These are phyloP conservation scores for Eucalyptus sp. DNA, from an alignment of 345 rosid species.

Conservation along the genomic window DNA sequence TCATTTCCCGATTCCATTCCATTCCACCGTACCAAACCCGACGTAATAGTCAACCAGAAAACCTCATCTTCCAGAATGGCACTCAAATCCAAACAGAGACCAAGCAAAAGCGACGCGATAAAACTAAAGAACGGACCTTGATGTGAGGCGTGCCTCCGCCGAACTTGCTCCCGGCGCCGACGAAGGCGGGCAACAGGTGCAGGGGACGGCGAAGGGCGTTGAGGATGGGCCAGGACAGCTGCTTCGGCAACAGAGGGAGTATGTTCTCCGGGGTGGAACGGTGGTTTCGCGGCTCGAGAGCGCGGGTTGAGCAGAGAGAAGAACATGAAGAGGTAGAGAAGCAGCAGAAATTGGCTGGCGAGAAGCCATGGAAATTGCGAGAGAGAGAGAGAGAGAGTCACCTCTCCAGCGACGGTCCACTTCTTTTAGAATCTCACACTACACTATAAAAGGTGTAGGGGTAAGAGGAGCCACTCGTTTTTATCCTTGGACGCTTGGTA, in stretches of 20 bases:
- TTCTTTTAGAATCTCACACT: too few species aligned
- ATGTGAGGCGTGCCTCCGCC: slow-evolving; percentile 92
- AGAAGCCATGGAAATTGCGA: too few species aligned
- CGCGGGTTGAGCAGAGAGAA: neutral
- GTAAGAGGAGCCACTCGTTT: too few species aligned
- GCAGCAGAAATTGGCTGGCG: neutral
- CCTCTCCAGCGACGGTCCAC: neutral
- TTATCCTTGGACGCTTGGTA: too few species aligned
- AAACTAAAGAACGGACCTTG: slow-evolving; percentile 26
- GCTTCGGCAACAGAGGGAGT: too few species aligned
- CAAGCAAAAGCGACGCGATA: neutral
- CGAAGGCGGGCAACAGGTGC: slow-evolving; percentile 73
- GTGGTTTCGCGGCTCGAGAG: slow-evolving; percentile 12
- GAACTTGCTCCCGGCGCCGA: slow-evolving; percentile 63
- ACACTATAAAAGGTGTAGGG: too few species aligned
- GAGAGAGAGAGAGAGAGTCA: too few species aligned
- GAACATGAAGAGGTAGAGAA: neutral
- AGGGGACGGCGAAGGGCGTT: slow-evolving; percentile 45
- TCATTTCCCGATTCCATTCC: neutral
- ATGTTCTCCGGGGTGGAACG: slow-evolving; percentile 48
- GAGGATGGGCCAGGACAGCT: slow-evolving; percentile 35
- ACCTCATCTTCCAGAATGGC: neutral
- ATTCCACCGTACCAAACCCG: neutral
- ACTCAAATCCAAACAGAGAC: neutral
- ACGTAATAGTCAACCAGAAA: neutral